These are phyloP conservation scores for Exutisphaerella laricina DNA, from an alignment of 2,329 filamentous ascomycete species.

Conservation along the genomic window DNA sequence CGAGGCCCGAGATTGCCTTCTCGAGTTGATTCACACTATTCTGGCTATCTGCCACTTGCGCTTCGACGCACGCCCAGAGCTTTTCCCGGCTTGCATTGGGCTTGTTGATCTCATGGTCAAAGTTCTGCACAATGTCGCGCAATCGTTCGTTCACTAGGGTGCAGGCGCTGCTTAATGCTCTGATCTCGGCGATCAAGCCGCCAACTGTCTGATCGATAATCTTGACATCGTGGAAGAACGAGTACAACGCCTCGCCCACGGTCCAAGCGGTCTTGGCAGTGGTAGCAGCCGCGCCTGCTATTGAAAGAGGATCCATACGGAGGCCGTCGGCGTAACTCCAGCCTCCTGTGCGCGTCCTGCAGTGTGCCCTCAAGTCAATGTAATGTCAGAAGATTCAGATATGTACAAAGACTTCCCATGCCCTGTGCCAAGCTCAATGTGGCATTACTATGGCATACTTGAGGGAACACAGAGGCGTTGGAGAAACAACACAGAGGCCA, in stretches of 20 bases:
- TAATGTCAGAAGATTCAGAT: too few species aligned
- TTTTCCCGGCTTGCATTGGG: neutral
- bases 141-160: slow-evolving; percentile 10
- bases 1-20: slow-evolving; percentile 3
- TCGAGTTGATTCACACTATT: slow-evolving; percentile 11
- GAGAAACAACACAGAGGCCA: neutral
- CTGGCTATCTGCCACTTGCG: slow-evolving; percentile 9
- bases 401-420: too few species aligned
- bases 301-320: slow-evolving; percentile 7
- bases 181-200: slow-evolving; percentile 6
- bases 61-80: slow-evolving; percentile 10
- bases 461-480: too few species aligned
- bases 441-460: too few species aligned
- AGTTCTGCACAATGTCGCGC: slow-evolving; percentile 7
- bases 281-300: slow-evolving; percentile 6
- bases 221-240: slow-evolving; percentile 10
- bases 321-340: neutral
- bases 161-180: slow-evolving; percentile 10
- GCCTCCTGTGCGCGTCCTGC: too few species aligned
- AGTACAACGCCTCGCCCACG: slow-evolving; percentile 8
- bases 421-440: too few species aligned
- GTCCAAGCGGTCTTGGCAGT: slow-evolving; percentile 7
- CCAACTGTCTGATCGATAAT: slow-evolving; percentile 9
- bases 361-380: neutral
- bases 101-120: neutral